Evolutionary conservation across 2,329 filamentous ascomycete genomes (phyloP).

Genomic region (Lizonia empirigonia): DNA sequence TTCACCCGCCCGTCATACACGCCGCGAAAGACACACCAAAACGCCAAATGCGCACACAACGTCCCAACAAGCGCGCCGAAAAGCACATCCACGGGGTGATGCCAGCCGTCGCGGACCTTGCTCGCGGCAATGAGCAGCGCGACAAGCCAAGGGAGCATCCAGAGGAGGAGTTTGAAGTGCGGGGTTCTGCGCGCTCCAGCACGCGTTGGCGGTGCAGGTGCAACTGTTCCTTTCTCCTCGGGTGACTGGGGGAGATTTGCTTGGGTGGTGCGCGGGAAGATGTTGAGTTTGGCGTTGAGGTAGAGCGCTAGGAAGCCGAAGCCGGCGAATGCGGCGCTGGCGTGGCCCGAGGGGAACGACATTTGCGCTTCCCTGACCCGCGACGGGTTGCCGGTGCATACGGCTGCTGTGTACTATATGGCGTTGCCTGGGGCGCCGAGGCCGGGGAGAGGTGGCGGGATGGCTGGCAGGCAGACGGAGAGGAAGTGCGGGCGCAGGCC

Average conservation of each 20-base stretch:
- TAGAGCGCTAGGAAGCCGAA: slow-evolving; percentile 40
- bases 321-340: slow-evolving; percentile 39
- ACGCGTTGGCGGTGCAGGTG: too few relatives aligned
- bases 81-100: slow-evolving; percentile 73
- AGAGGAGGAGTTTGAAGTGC: slow-evolving; percentile 70
- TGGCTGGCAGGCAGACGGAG: slow-evolving; percentile 26
- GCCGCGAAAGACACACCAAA: slow-evolving; percentile 63
- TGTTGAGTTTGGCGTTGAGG: slow-evolving; percentile 36
- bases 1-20: slow-evolving; percentile 27
- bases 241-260: neutral
- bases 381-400: slow-evolving; percentile 24
- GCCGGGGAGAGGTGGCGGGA: neutral
- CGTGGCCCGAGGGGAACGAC: slow-evolving; percentile 41
- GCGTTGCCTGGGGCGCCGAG: neutral
- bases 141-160: slow-evolving; percentile 66
- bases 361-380: slow-evolving; percentile 34
- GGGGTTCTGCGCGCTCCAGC: slow-evolving; percentile 52
- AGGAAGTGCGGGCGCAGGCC: slow-evolving; percentile 45
- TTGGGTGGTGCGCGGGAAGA: slow-evolving; percentile 6
- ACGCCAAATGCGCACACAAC: slow-evolving; percentile 65
- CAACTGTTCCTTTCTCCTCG: neutral
- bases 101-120: slow-evolving; percentile 68
- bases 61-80: slow-evolving; percentile 67
- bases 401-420: slow-evolving; percentile 19
- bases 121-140: slow-evolving; percentile 68